Evolutionary conservation across 2,329 filamentous ascomycete species (phyloP).

Genomic region (Xylogone sp.): DNA sequence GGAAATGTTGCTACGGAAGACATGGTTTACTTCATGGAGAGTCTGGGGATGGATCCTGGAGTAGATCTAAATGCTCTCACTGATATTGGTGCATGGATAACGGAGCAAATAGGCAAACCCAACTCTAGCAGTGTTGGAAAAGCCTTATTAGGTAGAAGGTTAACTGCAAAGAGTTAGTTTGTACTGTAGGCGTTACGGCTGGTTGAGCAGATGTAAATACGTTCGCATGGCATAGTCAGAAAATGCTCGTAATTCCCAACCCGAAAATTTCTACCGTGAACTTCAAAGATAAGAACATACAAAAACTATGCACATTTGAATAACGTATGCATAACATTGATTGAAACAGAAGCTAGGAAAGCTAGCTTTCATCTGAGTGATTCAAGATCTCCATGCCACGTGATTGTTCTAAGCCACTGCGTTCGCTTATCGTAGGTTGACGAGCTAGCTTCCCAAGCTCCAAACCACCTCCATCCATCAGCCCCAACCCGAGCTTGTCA

Average conservation of each 20-base stretch:
- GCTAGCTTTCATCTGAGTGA: too few relatives aligned
- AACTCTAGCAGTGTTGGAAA: conserved; percentile 67
- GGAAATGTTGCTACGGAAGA: conserved; percentile 86
- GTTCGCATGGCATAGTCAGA: too few relatives aligned
- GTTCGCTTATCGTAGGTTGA: not conserved
- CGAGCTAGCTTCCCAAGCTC: not conserved
- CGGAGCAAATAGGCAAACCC: conserved; percentile 54
- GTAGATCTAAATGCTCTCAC: conserved; percentile 64
- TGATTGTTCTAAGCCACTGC: not conserved
- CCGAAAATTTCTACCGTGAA: too few relatives aligned
- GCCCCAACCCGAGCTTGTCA: not conserved
- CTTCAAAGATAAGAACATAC: too few relatives aligned
- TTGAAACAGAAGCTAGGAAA: too few relatives aligned
- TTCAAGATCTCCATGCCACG: not conserved
- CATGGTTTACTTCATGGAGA: conserved; percentile 74
- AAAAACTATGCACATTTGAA: not conserved
- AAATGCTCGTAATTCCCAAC: too few relatives aligned
- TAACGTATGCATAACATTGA: not conserved
- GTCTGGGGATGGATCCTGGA: conserved; percentile 70
- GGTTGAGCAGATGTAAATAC: not conserved
- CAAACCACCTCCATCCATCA: not conserved
- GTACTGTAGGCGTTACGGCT: not conserved
- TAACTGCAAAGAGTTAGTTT: not conserved
- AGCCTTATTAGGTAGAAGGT: conserved; percentile 50
- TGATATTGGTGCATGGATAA: conserved; percentile 71